Percentiles rank a stretch among this genome's conserved stretches.
phyloP scores from a whole-genome alignment of 179 eudicot genomes.

The Dionaea muscipula region DNA sequence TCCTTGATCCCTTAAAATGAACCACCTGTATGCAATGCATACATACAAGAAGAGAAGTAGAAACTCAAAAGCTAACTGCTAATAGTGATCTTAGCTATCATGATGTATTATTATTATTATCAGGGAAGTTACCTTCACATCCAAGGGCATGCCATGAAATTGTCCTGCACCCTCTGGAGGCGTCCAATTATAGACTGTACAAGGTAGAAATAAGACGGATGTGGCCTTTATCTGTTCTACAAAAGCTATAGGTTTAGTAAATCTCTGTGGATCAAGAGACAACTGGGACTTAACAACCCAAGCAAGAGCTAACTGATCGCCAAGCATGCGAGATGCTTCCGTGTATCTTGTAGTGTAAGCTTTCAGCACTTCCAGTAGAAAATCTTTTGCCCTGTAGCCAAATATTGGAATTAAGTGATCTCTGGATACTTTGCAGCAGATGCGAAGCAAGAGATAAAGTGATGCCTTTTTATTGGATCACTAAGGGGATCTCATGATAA shows the following conservation, averaged over 20 bases:
- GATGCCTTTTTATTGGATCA: too few relatives aligned
- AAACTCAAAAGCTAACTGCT: neutral
- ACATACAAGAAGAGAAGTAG: conserved; percentile 1
- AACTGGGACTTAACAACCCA: conserved; percentile 78
- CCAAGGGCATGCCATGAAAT: conserved; percentile 95
- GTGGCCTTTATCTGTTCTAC: conserved; percentile 41
- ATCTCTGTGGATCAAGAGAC: conserved; percentile 46
- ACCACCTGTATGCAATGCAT: too few relatives aligned
- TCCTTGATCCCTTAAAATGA: conserved; percentile 94
- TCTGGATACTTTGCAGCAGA: too few relatives aligned
- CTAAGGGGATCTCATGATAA: too few relatives aligned
- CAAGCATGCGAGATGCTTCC: conserved; percentile 90
- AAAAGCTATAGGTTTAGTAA: conserved; percentile 49
- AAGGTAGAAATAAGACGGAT: conserved; percentile 67
- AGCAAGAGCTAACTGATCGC: conserved; percentile 85
- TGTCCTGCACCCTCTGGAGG: conserved; percentile 99
- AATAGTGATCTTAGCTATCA: neutral
- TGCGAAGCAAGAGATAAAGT: too few relatives aligned
- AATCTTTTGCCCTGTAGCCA: conserved; percentile 53
- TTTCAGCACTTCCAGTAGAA: conserved; percentile 56
- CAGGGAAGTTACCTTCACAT: conserved; percentile 58
- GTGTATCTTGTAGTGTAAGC: conserved; percentile 61
- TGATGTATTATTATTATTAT: neutral
- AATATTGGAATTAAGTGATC: conserved; percentile 3
- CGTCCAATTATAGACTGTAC: conserved; percentile 84